Percentiles rank a stretch among this genome's conserved stretches.
phyloP scores from a whole-genome alignment of 192 early-diverging fungal genomes.

The Dispira parvispora region DNA sequence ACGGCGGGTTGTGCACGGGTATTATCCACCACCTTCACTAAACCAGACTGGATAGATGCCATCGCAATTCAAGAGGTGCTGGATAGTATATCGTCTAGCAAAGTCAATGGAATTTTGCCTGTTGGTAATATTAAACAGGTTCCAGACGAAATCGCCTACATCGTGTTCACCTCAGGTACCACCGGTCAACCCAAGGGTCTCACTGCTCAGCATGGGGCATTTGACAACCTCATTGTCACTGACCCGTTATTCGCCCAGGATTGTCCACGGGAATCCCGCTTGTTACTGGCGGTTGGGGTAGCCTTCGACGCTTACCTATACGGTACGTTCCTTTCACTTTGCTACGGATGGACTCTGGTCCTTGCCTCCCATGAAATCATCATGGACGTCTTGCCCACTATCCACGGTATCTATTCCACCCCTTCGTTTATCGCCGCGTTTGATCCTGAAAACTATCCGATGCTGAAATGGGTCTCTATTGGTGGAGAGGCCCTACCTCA shows the following conservation, averaged over 20 bases:
- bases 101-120: background rate
- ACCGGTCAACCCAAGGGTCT: conserved; percentile 19
- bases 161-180: conserved; percentile 9
- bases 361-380: background rate
- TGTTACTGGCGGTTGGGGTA: background rate
- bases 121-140: background rate
- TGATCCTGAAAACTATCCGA: background rate
- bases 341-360: background rate
- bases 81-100: background rate
- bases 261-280: background rate
- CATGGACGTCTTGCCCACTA: background rate
- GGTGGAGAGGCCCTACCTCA: background rate
- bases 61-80: background rate
- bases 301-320: background rate
- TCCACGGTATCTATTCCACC: background rate
- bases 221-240: background rate
- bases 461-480: background rate
- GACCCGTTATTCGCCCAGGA: background rate
- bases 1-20: background rate
- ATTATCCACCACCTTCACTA: background rate
- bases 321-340: background rate
- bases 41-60: background rate
- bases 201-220: background rate
- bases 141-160: background rate
- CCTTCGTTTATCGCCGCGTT: background rate